A percentile compares a stretch with the other conserved stretches of the same genome.
phyloP scores from a whole-genome alignment of 495 filamentous ascomycete species.

The Pseudoneurospora amorphoporcata region DNA sequence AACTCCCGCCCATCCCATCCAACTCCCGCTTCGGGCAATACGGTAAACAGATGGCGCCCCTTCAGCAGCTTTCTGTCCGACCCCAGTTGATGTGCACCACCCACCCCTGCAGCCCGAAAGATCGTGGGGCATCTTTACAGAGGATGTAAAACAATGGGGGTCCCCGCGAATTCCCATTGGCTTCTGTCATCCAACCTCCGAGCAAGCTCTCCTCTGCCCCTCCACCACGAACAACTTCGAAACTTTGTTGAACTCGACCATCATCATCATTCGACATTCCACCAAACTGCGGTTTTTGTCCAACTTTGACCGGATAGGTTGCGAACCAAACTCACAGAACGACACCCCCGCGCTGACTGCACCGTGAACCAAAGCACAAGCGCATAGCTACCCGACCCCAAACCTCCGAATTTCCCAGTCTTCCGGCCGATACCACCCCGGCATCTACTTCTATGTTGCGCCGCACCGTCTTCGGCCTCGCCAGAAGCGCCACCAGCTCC shows the following conservation, averaged over 20 bases:
- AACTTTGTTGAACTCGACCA: neutral
- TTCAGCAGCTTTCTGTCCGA: neutral
- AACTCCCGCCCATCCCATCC: neutral
- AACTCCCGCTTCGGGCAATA: neutral
- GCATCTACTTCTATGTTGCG: conserved; percentile 27
- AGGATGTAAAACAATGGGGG: neutral
- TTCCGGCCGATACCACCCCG: neutral
- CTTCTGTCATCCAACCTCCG: neutral
- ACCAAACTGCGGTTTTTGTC: neutral
- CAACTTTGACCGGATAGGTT: neutral
- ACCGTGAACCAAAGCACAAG: neutral
- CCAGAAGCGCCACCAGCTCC: conserved; percentile 13
- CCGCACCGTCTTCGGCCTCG: conserved; percentile 26
- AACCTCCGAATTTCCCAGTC: neutral
- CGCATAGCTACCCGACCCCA: neutral
- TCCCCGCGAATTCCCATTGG: neutral
- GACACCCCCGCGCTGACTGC: neutral
- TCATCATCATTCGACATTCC: neutral
- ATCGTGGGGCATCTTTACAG: neutral
- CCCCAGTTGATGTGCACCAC: neutral
- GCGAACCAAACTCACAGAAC: neutral
- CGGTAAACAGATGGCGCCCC: neutral
- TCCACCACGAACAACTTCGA: neutral
- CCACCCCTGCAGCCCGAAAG: neutral
- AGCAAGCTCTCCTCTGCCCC: neutral